Conservation (phyloP, 2,329 filamentous ascomycete genomes). For the Davidsoniella neocaledoniae region DNA sequence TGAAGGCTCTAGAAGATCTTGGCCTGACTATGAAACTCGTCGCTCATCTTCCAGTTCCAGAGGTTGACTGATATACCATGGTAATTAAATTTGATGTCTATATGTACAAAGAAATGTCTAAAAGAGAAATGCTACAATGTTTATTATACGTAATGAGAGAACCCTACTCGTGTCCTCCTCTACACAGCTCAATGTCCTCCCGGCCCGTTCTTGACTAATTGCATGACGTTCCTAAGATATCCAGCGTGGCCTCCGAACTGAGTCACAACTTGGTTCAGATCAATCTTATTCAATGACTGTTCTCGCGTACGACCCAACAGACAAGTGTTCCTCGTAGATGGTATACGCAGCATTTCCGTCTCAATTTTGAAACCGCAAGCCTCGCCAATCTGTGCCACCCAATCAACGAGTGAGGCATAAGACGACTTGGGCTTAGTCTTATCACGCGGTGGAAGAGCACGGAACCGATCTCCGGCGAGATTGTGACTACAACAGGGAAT, state of each 20-base stretch:
- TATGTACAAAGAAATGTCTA: too few species aligned
- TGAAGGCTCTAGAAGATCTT: conserved; percentile 47
- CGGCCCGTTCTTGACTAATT: conserved; percentile 36
- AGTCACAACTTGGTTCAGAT: conserved; percentile 28
- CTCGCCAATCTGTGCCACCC: conserved; percentile 51
- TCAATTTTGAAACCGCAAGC: conserved; percentile 64
- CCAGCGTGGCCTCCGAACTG: conserved; percentile 39
- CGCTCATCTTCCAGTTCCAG: conserved; percentile 60
- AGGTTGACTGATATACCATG: conserved; percentile 26
- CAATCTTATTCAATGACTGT: conserved; percentile 18
- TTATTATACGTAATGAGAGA: neutral
- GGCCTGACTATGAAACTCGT: conserved; percentile 56
- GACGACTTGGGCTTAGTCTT: conserved; percentile 35
- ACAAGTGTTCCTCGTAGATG: conserved; percentile 75
- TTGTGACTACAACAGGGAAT: conserved; percentile 93
- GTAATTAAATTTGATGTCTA: too few species aligned
- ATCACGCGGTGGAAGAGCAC: conserved; percentile 42
- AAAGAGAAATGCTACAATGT: neutral
- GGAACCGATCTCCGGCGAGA: conserved; percentile 57
- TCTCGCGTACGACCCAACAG: conserved; percentile 48
- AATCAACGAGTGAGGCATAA: conserved; percentile 70
- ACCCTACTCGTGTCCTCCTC: neutral
- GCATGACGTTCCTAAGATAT: conserved; percentile 42
- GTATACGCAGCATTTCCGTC: conserved; percentile 75
- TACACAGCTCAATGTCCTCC: conserved; percentile 22